Conservation (phyloP, 352 stramenopile species). For the Globisporangium mamillatum region DNA sequence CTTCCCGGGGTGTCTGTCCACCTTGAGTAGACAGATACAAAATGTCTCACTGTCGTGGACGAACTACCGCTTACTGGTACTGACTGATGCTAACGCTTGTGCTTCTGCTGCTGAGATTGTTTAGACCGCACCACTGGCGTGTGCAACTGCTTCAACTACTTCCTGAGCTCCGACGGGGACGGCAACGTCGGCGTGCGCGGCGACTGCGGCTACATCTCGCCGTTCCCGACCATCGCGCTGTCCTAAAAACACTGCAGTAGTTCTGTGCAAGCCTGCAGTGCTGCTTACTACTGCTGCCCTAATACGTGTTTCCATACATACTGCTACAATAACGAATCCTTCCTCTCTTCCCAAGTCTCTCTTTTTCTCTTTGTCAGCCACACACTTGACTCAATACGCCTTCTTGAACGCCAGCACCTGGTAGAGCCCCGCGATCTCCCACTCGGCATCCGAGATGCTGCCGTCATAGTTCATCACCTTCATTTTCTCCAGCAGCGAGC, state of each 20-base stretch:
- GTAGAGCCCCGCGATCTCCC: slow-evolving; percentile 84
- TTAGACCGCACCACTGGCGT: slow-evolving; percentile 57
- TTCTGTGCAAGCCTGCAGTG: not conserved
- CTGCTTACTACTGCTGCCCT: not conserved
- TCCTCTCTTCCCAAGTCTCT: not conserved
- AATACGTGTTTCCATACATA: slow-evolving; percentile 13
- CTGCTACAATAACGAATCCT: slow-evolving; percentile 10
- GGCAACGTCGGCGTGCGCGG: slow-evolving; percentile 77
- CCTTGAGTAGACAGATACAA: not conserved
- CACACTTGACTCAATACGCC: slow-evolving; percentile 40
- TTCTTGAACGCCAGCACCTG: slow-evolving; percentile 86
- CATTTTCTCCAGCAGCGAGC: slow-evolving; percentile 78
- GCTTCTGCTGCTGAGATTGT: slow-evolving; percentile 1
- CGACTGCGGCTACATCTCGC: slow-evolving; percentile 89
- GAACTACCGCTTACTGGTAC: not conserved
- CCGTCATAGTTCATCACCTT: slow-evolving; percentile 85
- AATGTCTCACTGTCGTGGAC: not conserved
- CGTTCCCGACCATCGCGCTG: slow-evolving; percentile 49
- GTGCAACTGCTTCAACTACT: slow-evolving; percentile 75
- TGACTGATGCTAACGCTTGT: not conserved
- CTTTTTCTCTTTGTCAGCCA: not conserved
- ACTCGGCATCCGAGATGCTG: slow-evolving; percentile 82
- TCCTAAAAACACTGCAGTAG: slow-evolving; percentile 19
- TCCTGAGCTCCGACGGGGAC: slow-evolving; percentile 68
- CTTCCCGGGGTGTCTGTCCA: not conserved